Evolutionary conservation across 208 protist genomes (phyloP), one percentile per base, ranked within the genome.

Genomic region (Trypanosoma melophagium): DNA sequence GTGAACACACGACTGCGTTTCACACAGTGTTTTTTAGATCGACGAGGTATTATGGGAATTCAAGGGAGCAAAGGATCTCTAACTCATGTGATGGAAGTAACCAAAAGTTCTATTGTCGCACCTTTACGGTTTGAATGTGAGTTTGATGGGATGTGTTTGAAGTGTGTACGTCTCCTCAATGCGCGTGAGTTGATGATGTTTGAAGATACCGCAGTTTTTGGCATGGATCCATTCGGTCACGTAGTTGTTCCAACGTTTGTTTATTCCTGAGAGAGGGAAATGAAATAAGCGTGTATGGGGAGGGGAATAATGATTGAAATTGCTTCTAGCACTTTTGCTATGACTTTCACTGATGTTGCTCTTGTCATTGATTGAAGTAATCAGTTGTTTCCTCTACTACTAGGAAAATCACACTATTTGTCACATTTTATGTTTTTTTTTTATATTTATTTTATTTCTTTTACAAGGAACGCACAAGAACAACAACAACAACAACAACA

Each of bases 1-100:
- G 84, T 93, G 24, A 90, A 92, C 66, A 66, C 89, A 8, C 90
- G 90, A 2, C 67, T 95, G 47, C 71, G 60, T 7, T 55, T 86
- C 16, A 35, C 25, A 19, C 42, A 65, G 19, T 64, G 55, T 41
- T 47, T 64, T 49, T 38, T 40, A 69, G 56, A 24, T 22, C 52
- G 22, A 31, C 47, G 22, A 12, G 14, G n/a, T 56, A 47, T 3
- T 35, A 42, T 38, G 25, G 56, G 4, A 16, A 16, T 22, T 25
- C 25, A 22, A 40, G 54, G 31, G 31, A 55, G 16, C n/a, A n/a
- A 21, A 25, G 28, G 3, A 42, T 59, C 42, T 24, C 21, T 56
- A 12, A 42, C 22, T 12, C 54, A 61, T 56, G 54, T 76, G 28
- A 28, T 69, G 57, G 52, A 65, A 41, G 7, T 70, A 17, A 64